Conservation (phyloP, 352 stramenopile species). For the Globisporangium alternatum region DNA sequence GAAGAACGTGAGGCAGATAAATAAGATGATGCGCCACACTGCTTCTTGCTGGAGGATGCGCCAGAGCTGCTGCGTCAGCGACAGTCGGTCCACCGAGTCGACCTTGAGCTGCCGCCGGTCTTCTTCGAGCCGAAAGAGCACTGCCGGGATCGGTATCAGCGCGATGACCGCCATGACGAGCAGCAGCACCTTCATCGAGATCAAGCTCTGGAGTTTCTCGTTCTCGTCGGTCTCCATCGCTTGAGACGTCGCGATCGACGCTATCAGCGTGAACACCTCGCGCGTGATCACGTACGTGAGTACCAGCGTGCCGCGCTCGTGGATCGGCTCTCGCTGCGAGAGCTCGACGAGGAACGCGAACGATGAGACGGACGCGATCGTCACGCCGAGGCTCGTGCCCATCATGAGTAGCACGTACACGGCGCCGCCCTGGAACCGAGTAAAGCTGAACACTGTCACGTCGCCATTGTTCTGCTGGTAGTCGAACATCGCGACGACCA, state of each 20-base stretch:
- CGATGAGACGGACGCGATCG: constrained; percentile 49
- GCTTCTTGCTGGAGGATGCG: constrained; percentile 73
- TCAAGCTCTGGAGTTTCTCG: constrained; percentile 14
- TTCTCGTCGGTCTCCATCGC: constrained; percentile 40
- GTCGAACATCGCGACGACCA: constrained; percentile 59
- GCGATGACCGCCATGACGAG: constrained; percentile 66
- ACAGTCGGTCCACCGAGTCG: constrained; percentile 57
- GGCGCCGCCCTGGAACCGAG: constrained; percentile 49
- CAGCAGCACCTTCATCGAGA: constrained; percentile 72
- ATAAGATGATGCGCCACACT: constrained; percentile 71
- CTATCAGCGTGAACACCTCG: constrained; percentile 40
- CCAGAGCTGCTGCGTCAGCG: constrained; percentile 62
- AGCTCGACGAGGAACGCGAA: constrained; percentile 73
- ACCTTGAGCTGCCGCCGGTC: constrained; percentile 74
- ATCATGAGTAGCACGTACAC: constrained; percentile 79
- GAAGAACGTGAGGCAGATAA: constrained; percentile 61
- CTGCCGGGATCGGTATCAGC: constrained; percentile 58
- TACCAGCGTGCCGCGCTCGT: constrained; percentile 60
- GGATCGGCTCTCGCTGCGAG: constrained; percentile 74
- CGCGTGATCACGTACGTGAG: constrained; percentile 69
- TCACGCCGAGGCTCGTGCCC: constrained; percentile 58
- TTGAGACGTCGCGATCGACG: constrained; percentile 35
- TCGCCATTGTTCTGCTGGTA: constrained; percentile 27
- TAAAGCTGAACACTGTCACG: constrained; percentile 29
- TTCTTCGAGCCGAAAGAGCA: constrained; percentile 64